phyloP scores from a whole-genome alignment of 2,329 filamentous ascomycete genomes.

The Lojkania enalia region DNA sequence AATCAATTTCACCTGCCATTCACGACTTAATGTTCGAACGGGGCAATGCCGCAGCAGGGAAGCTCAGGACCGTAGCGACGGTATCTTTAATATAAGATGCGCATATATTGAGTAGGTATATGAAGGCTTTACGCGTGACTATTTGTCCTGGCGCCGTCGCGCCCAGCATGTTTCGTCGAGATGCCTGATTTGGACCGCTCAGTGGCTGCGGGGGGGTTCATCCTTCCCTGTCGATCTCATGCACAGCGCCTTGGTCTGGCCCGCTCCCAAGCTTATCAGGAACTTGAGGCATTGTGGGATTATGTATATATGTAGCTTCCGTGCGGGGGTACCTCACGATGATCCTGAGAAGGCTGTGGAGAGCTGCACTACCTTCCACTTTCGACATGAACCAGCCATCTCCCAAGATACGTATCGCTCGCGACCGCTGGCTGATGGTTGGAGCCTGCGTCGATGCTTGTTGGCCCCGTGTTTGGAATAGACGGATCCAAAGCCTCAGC shows the following conservation, averaged over 20 bases:
- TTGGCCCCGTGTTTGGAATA: constrained; percentile 2
- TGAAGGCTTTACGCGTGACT: constrained; percentile 14
- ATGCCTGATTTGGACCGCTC: constrained; percentile 15
- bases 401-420: constrained; percentile 14
- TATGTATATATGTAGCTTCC: too few species aligned
- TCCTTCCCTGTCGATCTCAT: constrained; percentile 20
- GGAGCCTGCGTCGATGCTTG: constrained; percentile 1
- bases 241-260: constrained; percentile 8
- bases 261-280: constrained; percentile 19
- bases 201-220: constrained; percentile 14
- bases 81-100: constrained; percentile 30
- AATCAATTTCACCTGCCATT: constrained; percentile 30
- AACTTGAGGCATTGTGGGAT: constrained; percentile 6
- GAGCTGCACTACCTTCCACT: constrained; percentile 18
- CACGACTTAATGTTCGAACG: constrained; percentile 25
- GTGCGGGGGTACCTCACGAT: constrained; percentile 3
- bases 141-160: constrained; percentile 14
- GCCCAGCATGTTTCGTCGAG: constrained; percentile 17
- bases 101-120: constrained; percentile 11
- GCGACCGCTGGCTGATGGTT: constrained; percentile 1
- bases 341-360: constrained; percentile 5
- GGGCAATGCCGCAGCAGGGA: constrained; percentile 28
- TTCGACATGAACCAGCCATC: constrained; percentile 15
- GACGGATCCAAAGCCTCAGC: constrained; percentile 1
- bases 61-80: constrained; percentile 21